Evolutionary conservation across 1,284 basidiomycete species (phyloP).

Genomic region (Marasmius oreades): DNA sequence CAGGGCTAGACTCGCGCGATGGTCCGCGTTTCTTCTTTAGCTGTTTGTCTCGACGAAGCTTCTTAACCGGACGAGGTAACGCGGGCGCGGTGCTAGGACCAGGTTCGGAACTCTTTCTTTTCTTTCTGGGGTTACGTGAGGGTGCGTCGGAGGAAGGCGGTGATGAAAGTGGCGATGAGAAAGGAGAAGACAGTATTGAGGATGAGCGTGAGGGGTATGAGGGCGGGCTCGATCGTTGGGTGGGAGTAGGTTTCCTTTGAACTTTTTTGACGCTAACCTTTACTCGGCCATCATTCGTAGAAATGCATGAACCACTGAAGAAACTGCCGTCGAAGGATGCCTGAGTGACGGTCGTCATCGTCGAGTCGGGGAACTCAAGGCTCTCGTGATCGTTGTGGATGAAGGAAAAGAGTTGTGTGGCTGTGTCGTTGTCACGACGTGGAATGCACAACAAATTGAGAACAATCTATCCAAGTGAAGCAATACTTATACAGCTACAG

Average conservation of each 20-base stretch:
- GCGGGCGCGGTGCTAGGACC: slow-evolving; percentile 8
- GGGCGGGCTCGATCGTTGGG: slow-evolving; percentile 10
- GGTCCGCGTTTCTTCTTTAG: slow-evolving; percentile 29
- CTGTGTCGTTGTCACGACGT: too few relatives aligned
- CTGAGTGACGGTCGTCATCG: too few relatives aligned
- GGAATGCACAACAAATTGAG: too few relatives aligned
- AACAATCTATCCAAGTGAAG: too few relatives aligned
- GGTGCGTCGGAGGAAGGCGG: slow-evolving; percentile 14
- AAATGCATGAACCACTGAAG: too few relatives aligned
- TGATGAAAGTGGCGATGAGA: slow-evolving; percentile 28
- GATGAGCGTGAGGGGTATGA: slow-evolving; percentile 16
- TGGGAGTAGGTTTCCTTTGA: slow-evolving; percentile 2
- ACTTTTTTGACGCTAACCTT: too few relatives aligned
- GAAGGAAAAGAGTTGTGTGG: too few relatives aligned
- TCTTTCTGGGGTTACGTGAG: slow-evolving; percentile 17
- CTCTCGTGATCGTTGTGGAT: too few relatives aligned
- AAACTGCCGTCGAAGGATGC: too few relatives aligned
- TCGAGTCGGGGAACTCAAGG: too few relatives aligned
- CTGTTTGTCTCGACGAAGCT: slow-evolving; percentile 29
- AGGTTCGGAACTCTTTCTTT: slow-evolving; percentile 26
- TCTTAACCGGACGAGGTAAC: slow-evolving; percentile 35
- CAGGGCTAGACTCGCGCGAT: slow-evolving; percentile 38
- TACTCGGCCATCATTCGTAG: too few relatives aligned
- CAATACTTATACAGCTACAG: too few relatives aligned
- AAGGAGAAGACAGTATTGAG: slow-evolving; percentile 22